Base-by-base conservation (phyloP, 352 stramenopile genomes). In the Phytophthora rubi region DNA sequence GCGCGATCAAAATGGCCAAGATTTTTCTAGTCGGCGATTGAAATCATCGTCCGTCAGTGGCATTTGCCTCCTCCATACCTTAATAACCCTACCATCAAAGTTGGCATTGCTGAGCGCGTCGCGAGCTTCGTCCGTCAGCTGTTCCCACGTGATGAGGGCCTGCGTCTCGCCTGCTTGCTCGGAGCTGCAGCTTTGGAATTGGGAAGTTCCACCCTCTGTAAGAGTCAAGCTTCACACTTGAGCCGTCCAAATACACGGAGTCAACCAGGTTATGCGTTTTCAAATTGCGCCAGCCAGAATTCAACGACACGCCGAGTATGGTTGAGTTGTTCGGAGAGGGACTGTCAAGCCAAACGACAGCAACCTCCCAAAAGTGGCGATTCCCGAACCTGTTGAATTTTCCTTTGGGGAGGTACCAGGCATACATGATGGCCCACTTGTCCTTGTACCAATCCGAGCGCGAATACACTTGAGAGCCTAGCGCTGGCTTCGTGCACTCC, bases 11-110 rank as follows among this genome's bases (percentile, higher is more conserved):
- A 70, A 70, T 16, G 63, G 63, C 47, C 53, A 65, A 15, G 65
- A 53, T 7, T 76, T 63, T 2, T 59, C 32, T 2, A 78, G 55
- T 53, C 67, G 67, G 28, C 57, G 28, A n/a, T 69, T 28, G 9
- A 77, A 77, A n/a, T 56, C 48, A 12, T 33, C 39, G 18, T 77
- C 60, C 47, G 69, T 77, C 45, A 78, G 61, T n/a, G 71, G 66
- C 60, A 75, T 72, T 4, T 47, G 39, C 6, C 45, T 64, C 13
- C 45, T 59, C 18, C 9, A 2, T 28, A 4, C 53, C 15, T 65
- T 53, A 6, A 65, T 28, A 2, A 65, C 1, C 4, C 1, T 2
- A 1, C 2, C 1, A 21, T 57, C 28, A 54, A 78, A 78, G 1
- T 72, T 30, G 12, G 71, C 67, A 21, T 67, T 68, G 18, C 44